Evolutionary conservation across 352 stramenopile genomes (phyloP), one percentile per base, ranked within the genome.

Genomic region (Globisporangium spinosum): DNA sequence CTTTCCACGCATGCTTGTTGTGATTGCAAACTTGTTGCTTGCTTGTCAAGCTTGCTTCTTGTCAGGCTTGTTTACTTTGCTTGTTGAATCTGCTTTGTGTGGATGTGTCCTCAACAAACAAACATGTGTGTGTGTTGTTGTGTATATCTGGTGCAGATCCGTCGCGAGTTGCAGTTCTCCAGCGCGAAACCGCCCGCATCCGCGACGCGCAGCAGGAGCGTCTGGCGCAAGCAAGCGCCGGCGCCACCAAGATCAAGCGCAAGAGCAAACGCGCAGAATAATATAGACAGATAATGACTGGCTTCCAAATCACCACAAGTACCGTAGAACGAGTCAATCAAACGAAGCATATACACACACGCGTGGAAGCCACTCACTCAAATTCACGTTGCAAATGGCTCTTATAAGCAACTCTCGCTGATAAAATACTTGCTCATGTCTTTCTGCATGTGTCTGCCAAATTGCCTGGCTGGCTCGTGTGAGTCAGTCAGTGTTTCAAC

Each of bases 181-280:
- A 79, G 40, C 76, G 71, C 66, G 82, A 90, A 73, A 78, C 79
- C n/a, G 72, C 77, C 15, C 82, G 80, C 38, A 74, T 92, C 60
- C 80, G 84, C 23, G 62, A 78, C 22, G 65, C 79, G 64, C 84
- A 92, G 73, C 84, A 91, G 49, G 63, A 75, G 63, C 69, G 68
- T 2, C 70, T 86, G 5, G 17, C 43, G 17, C 17, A 22, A 22
- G 40, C 43, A 20, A 22, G 7, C 9, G 22, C 40, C n/a, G 2
- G 57, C 58, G 45, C 70, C 63, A 70, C 63, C 64, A 77, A 69
- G 43, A 80, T 55, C 70, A 64, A 67, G 54, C n/a, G 43, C 29
- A 47, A 62, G 5, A 38, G 62, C 20, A 70, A 27, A 32, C 56
- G 32, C 56, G 56, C 32, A 2, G 32, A 62, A 15, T 62, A 49